These are phyloP conservation scores for Phytophthora multivora DNA, from an alignment of 352 stramenopile species.

Conservation along the genomic window DNA sequence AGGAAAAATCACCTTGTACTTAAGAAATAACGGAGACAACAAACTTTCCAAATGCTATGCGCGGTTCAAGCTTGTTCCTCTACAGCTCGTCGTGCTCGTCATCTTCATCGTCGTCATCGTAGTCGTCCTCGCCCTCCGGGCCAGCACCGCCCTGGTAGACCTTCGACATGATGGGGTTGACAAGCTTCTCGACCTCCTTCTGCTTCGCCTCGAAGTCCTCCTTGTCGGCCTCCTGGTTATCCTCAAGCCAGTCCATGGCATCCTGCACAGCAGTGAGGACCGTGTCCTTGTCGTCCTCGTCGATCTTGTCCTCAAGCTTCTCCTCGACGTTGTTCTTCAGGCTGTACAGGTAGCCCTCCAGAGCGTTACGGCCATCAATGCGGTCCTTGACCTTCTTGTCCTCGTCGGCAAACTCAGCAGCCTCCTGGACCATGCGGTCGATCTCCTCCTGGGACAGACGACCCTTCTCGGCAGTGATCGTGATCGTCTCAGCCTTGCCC, in stretches of 20 bases:
- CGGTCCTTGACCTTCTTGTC: conserved; percentile 98
- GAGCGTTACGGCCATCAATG: conserved; percentile 96
- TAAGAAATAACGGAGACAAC: conserved; percentile 47
- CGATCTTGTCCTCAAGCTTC: conserved; percentile 97
- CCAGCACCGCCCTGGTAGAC: conserved; percentile 92
- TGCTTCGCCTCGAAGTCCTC: conserved; percentile 98
- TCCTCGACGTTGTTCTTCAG: conserved; percentile 95
- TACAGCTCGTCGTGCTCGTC: conserved; percentile 97
- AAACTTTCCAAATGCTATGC: conserved; percentile 36
- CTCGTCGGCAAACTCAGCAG: conserved; percentile 98
- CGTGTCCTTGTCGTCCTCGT: conserved; percentile 93
- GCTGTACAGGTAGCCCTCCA: conserved; percentile 98
- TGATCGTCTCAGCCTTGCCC: conserved; percentile 98
- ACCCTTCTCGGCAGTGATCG: conserved; percentile 99
- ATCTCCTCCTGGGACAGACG: conserved; percentile 99
- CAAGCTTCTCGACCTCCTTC: conserved; percentile 98
- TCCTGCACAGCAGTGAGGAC: conserved; percentile 95
- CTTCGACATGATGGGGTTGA: conserved; percentile 99
- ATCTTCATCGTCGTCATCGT: conserved; percentile 81
- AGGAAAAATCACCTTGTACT: conserved; percentile 39
- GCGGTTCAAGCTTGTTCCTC: conserved; percentile 28
- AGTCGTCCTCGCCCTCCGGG: conserved; percentile 62
- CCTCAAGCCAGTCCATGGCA: conserved; percentile 99
- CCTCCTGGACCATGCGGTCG: conserved; percentile 98
- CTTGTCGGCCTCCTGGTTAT: conserved; percentile 98